A percentile compares a stretch with the other conserved stretches of the same genome.
Evolutionary conservation across 2,329 filamentous ascomycete species (phyloP).

Genomic region (Pseudogymnoascus sp.): DNA sequence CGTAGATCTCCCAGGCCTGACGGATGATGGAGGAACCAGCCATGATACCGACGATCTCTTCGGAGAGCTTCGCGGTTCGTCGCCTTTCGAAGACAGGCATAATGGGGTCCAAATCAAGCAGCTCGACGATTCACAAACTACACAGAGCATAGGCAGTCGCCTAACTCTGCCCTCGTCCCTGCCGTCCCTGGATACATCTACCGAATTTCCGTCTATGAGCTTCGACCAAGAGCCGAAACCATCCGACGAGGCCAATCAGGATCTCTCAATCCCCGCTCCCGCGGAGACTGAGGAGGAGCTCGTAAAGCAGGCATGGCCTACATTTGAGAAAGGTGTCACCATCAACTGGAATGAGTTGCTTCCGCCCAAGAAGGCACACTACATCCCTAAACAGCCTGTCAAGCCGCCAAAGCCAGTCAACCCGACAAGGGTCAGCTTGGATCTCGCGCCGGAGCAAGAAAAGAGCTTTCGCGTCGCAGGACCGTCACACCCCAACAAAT

Average conservation of each 20-base stretch:
- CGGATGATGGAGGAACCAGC: constrained; percentile 51
- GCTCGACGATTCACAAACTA: constrained; percentile 15
- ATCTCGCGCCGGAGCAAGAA: constrained; percentile 78
- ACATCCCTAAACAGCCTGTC: constrained; percentile 66
- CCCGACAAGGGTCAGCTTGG: constrained; percentile 80
- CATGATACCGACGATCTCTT: constrained; percentile 58
- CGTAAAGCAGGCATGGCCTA: constrained; percentile 71
- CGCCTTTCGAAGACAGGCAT: constrained; percentile 21
- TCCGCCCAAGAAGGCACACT: constrained; percentile 69
- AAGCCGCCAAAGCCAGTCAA: constrained; percentile 76
- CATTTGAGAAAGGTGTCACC: constrained; percentile 65
- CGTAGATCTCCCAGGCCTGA: constrained; percentile 23
- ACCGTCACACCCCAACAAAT: constrained; percentile 42
- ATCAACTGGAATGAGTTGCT: constrained; percentile 77
- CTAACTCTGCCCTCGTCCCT: constrained; percentile 19
- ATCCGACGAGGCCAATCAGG: constrained; percentile 40
- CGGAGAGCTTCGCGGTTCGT: constrained; percentile 42
- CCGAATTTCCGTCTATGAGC: constrained; percentile 33
- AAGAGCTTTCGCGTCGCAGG: constrained; percentile 72
- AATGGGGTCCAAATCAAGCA: constrained; percentile 25
- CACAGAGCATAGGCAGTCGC: constrained; percentile 13
- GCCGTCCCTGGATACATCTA: constrained; percentile 6
- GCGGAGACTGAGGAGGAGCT: constrained; percentile 67
- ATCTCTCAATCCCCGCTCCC: constrained; percentile 56
- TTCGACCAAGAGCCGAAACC: constrained; percentile 32